Evolutionary conservation across 2,329 filamentous ascomycete species (phyloP).

Genomic region (Penicillium sp.): DNA sequence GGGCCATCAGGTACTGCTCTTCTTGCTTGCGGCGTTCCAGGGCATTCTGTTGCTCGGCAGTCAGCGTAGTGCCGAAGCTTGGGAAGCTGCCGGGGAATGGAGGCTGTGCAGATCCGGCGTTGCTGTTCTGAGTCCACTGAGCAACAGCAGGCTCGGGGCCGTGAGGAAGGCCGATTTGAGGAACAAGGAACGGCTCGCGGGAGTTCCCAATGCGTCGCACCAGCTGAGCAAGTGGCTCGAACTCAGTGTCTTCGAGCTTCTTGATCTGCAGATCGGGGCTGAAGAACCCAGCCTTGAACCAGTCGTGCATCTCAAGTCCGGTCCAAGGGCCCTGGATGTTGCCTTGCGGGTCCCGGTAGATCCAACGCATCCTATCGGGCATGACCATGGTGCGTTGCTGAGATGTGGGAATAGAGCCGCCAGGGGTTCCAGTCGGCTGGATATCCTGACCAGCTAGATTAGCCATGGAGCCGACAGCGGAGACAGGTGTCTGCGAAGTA

Average conservation of each 20-base stretch:
- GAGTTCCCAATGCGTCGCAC: constrained; percentile 97
- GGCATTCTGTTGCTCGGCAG: constrained; percentile 97
- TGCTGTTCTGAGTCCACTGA: constrained; percentile 51
- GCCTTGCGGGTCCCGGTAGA: constrained; percentile 92
- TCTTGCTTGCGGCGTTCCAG: constrained; percentile 95
- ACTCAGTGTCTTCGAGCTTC: constrained; percentile 89
- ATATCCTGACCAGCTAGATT: constrained; percentile 34
- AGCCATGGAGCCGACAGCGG: constrained; percentile 36
- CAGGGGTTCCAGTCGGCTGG: constrained; percentile 36
- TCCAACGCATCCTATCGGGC: constrained; percentile 98
- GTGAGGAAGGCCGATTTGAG: constrained; percentile 93
- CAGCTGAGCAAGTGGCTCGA: constrained; percentile 90
- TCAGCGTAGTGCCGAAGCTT: constrained; percentile 89
- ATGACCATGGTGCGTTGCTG: constrained; percentile 93
- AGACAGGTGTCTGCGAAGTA: constrained; percentile 38
- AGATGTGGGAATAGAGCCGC: constrained; percentile 64
- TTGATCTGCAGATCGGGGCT: constrained; percentile 92
- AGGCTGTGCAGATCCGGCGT: constrained; percentile 69
- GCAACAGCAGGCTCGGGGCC: constrained; percentile 64
- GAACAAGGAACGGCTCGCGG: constrained; percentile 93
- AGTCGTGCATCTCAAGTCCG: constrained; percentile 98
- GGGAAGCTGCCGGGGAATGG: constrained; percentile 93
- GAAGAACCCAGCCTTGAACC: constrained; percentile 99
- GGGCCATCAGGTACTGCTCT: constrained; percentile 94
- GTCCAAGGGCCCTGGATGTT: constrained; percentile 93